A percentile compares a stretch with the other conserved stretches of the same genome.
These are phyloP conservation scores for Pichia nanzhaoensis DNA, from an alignment of 805 yeast genomes.

Conservation along the genomic window DNA sequence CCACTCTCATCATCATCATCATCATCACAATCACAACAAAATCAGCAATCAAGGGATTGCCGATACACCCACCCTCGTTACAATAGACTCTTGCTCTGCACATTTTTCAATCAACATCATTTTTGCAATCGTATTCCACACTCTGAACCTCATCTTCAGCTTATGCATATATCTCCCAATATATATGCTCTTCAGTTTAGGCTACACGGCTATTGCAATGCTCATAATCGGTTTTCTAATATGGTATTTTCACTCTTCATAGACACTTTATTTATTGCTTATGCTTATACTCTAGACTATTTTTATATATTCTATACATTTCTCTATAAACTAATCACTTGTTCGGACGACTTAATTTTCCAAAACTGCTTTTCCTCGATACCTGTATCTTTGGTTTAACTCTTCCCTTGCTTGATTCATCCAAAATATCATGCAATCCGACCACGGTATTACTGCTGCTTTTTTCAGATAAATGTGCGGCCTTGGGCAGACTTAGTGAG, in stretches of 20 bases:
- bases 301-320: too few species aligned
- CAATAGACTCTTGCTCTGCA: not conserved
- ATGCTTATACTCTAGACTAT: too few species aligned
- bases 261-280: too few species aligned
- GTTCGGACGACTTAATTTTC: not conserved
- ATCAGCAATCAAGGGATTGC: not conserved
- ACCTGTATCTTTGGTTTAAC: not conserved
- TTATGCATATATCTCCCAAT: conserved; percentile 14
- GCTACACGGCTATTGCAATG: not conserved
- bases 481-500: not conserved
- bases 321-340: too few species aligned
- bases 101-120: conserved; percentile 1
- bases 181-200: conserved; percentile 2
- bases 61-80: too few species aligned
- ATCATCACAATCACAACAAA: not conserved
- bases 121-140: conserved; percentile 8
- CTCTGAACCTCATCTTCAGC: conserved; percentile 8
- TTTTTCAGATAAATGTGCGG: not conserved
- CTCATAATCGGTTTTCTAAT: not conserved
- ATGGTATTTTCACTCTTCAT: conserved; percentile 2
- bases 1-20: too few species aligned
- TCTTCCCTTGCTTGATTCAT: not conserved
- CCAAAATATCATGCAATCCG: not conserved
- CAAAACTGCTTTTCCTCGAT: not conserved
- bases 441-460: not conserved